Evolutionary conservation across 148 eudicot species (phyloP), one percentile per base, ranked within the genome.

Genomic region (Limonium bicolor): DNA sequence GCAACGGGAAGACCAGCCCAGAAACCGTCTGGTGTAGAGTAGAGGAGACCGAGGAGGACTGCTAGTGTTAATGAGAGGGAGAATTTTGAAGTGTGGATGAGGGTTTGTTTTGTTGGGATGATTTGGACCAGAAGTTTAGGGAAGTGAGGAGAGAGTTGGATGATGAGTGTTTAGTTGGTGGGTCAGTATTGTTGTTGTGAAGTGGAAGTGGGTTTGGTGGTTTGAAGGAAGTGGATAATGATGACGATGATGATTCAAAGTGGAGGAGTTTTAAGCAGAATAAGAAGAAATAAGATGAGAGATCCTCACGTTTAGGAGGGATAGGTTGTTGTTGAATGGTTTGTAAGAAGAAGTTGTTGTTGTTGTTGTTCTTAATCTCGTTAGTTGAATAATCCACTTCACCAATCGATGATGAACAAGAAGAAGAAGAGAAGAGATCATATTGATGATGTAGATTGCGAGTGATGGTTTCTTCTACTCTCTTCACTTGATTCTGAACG

Each of bases 181-280:
- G n/a, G n/a, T n/a, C n/a, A n/a, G n/a, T n/a, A n/a, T n/a, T n/a
- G n/a, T n/a, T n/a, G n/a, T n/a, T n/a, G n/a, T n/a, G n/a, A n/a
- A n/a, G n/a, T n/a, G n/a, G n/a, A n/a, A n/a, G n/a, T n/a, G n/a
- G n/a, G n/a, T n/a, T n/a, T n/a, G n/a, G n/a, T n/a, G n/a, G n/a
- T n/a, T n/a, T n/a, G n/a, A n/a, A n/a, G n/a, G n/a, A n/a, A n/a
- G n/a, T n/a, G n/a, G n/a, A n/a, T n/a, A n/a, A n/a, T n/a, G n/a
- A n/a, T n/a, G n/a, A n/a, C 30, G 82, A n/a, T n/a, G n/a, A n/a
- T 33, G 82, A 48, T 52, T 72, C 73, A 31, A 54, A 48, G 12
- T 67, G 66, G 14, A 78, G 53, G 43, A 78, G 75, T 35, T 65
- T 75, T 50, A 76, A 14, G 53, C 87, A 83, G 51, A 78, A 83